These are phyloP conservation scores for Singerocomus rubriflavus DNA, from an alignment of 1,284 basidiomycete species.

Conservation along the genomic window DNA sequence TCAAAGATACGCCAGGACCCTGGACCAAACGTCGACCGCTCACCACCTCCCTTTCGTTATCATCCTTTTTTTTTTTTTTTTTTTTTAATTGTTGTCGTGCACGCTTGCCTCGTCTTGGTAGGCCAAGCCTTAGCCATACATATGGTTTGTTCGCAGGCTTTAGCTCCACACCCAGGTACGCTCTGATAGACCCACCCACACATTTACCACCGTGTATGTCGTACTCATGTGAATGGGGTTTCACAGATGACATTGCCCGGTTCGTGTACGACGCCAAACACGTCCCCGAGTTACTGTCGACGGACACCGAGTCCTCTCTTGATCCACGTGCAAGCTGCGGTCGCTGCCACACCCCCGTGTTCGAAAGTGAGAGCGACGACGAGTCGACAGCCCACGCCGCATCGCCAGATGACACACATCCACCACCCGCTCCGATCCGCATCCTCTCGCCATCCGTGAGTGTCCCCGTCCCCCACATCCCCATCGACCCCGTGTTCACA, in stretches of 20 bases:
- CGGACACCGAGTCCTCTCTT: neutral
- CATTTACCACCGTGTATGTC: too few species aligned
- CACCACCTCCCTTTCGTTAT: too few species aligned
- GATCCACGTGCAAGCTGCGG: slow-evolving; percentile 7
- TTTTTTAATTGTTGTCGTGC: too few species aligned
- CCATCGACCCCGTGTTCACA: neutral
- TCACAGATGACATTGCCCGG: slow-evolving; percentile 2
- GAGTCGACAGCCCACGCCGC: slow-evolving; percentile 1
- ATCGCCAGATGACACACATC: neutral
- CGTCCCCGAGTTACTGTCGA: neutral
- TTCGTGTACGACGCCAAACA: slow-evolving; percentile 17
- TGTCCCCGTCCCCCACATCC: neutral
- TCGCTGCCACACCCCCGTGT: neutral
- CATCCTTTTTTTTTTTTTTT: too few species aligned
- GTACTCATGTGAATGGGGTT: too few species aligned
- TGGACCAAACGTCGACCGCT: neutral
- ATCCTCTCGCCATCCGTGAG: slow-evolving; percentile 18
- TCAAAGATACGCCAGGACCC: neutral
- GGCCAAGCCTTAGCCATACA: neutral
- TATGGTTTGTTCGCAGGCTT: slow-evolving; percentile 18
- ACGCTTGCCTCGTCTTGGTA: neutral
- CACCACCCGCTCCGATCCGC: neutral
- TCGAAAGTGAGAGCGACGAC: slow-evolving; percentile 16
- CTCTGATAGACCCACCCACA: neutral
- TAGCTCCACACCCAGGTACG: slow-evolving; percentile 15